Conservation (phyloP, 805 yeast species). For the Cyberlindnera petersonii region DNA sequence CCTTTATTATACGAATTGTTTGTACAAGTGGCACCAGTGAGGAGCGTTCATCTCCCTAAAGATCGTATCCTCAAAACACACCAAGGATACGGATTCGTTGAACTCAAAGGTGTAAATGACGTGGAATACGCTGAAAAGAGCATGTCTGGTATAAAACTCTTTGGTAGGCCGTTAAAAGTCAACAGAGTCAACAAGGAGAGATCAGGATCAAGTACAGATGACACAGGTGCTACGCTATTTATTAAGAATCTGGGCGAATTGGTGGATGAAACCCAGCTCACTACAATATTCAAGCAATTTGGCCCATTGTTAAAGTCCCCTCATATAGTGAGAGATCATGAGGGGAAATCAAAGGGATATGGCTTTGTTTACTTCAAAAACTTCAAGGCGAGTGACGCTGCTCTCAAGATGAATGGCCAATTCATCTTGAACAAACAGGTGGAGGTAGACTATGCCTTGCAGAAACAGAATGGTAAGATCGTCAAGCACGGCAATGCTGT, state of each 20-base stretch:
- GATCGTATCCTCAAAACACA: constrained; percentile 67
- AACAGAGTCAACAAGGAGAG: constrained; percentile 38
- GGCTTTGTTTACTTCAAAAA: constrained; percentile 64
- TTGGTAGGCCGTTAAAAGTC: constrained; percentile 56
- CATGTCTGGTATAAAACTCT: constrained; percentile 57
- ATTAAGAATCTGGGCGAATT: constrained; percentile 64
- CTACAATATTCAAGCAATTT: constrained; percentile 53
- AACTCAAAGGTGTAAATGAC: constrained; percentile 55
- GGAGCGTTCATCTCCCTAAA: constrained; percentile 67
- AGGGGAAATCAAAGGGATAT: constrained; percentile 48
- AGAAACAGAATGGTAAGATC: constrained; percentile 12
- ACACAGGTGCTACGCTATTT: constrained; percentile 65
- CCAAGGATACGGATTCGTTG: constrained; percentile 89
- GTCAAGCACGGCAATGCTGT: constrained; percentile 10
- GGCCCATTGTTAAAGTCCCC: constrained; percentile 58
- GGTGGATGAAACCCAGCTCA: constrained; percentile 56
- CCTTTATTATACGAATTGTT: constrained; percentile 73
- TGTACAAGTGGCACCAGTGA: constrained; percentile 79
- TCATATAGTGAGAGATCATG: constrained; percentile 42
- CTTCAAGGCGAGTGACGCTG: constrained; percentile 68
- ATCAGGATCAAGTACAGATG: constrained; percentile 10
- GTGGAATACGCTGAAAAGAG: constrained; percentile 65
- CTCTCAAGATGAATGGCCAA: constrained; percentile 66
- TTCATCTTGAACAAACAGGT: constrained; percentile 64
- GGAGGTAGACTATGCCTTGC: constrained; percentile 36